Base-by-base conservation (phyloP, 2,329 filamentous ascomycete species). In the Colletotrichum zoysiae region DNA sequence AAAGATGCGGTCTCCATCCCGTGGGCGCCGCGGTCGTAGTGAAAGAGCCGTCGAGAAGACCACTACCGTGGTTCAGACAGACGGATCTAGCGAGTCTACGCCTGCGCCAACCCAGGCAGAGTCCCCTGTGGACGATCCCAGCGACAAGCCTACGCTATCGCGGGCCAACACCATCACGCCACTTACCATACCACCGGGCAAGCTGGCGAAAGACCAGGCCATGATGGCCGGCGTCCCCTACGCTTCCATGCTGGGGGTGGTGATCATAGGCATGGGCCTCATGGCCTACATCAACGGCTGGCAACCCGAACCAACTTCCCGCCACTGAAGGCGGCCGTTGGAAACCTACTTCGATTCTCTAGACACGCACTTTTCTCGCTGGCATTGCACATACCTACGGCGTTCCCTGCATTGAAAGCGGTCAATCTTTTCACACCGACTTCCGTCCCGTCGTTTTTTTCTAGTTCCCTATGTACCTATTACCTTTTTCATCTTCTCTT, bases 231-330 rank as follows among this genome's bases (percentile, higher is more conserved):
- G 88, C 67, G 85, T 93, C 70, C 93, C 93, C 20, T 95, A 95
- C 78, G 91, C 92, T 51, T 95, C 92, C 2, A 94, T 95, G 88
- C 82, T 96, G 57, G 92, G 93, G 14, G 93, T 96, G 42, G 93
- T 96, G 35, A 81, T 96, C 67, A 84, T 96, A 73, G 93, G 93
- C 42, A 92, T 96, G 84, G 92, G 93, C 18, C 81, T 96, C 74
- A 96, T 96, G 93, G 93, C 92, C 53, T 95, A 95, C 81, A 86
- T 96, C 76, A 96, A 96, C 78, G 92, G 92, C 63, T 95, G 93
- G 93, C 92, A 94, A 76, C 78, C 83, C 38, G 82, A 84, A 68
- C 79, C 80, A 33, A 81, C 79, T 62, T 73, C 82, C 56, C 79
- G 82, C 48, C 79, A 77, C 65, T 83, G 70, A 77, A 26, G 26